Evolutionary conservation across 768 basidiomycete species (phyloP).

Genomic region (Leucocoprinus leucothites): DNA sequence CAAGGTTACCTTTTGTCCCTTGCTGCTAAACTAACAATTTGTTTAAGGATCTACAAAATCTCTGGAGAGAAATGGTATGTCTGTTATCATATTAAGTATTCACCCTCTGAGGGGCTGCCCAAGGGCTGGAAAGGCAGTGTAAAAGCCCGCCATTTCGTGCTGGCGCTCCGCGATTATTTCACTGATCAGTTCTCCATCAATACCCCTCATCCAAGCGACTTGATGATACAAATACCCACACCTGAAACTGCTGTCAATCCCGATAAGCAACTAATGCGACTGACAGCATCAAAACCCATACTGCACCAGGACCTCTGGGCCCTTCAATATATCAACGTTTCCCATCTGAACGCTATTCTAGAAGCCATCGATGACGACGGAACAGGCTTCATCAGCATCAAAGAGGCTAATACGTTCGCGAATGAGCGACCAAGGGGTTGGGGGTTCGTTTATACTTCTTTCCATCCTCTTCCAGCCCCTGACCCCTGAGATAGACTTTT

Average conservation of each 20-base stretch:
- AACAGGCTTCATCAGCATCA: too few relatives aligned
- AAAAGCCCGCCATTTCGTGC: slow-evolving; percentile 48
- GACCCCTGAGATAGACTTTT: slow-evolving; percentile 15
- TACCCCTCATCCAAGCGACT: too few relatives aligned
- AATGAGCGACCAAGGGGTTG: slow-evolving; percentile 25
- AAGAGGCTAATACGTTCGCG: slow-evolving; percentile 32
- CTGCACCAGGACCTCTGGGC: too few relatives aligned
- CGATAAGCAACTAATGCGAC: neutral
- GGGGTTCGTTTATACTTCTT: slow-evolving; percentile 18
- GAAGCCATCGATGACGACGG: too few relatives aligned
- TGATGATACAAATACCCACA: neutral
- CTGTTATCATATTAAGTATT: too few relatives aligned
- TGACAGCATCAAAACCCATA: slow-evolving; percentile 11
- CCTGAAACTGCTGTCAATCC: neutral
- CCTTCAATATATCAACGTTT: too few relatives aligned
- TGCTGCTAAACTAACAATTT: neutral
- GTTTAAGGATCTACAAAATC: slow-evolving; percentile 11
- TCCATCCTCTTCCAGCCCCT: neutral
- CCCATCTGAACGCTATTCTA: too few relatives aligned
- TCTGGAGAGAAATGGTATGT: slow-evolving; percentile 14
- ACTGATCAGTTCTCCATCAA: too few relatives aligned
- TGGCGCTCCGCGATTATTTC: slow-evolving; percentile 38
- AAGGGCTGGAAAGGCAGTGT: slow-evolving; percentile 53
- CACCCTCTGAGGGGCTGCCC: too few relatives aligned
- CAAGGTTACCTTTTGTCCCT: neutral